Conservation (phyloP, 208 protist species). For the Trypanosoma lewisi region DNA sequence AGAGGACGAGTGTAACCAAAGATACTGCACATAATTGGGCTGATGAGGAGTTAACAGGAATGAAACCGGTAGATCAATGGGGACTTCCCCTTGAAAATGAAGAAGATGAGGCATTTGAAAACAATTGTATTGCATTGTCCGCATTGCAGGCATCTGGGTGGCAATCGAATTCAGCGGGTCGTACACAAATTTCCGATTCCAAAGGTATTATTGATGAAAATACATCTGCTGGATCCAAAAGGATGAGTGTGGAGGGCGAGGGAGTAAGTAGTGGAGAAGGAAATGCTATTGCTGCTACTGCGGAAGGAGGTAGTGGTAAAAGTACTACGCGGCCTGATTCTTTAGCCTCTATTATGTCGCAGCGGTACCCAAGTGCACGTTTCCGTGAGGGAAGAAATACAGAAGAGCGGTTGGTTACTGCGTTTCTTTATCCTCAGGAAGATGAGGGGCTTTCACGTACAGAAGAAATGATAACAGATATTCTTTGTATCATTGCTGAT, state of each 20-base stretch:
- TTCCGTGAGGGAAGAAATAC: neutral
- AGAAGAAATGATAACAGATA: neutral
- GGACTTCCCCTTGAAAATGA: slow-evolving; percentile 30
- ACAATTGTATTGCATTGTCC: slow-evolving; percentile 62
- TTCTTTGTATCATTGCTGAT: slow-evolving; percentile 17
- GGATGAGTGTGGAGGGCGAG: neutral
- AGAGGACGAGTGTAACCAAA: neutral
- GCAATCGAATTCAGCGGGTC: neutral
- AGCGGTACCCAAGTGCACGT: slow-evolving; percentile 9
- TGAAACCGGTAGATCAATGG: slow-evolving; percentile 46
- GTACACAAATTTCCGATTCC: neutral
- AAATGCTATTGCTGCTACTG: neutral
- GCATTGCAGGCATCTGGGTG: slow-evolving; percentile 36
- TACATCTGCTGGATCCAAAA: neutral
- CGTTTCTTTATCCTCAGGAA: neutral
- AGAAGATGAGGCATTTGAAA: slow-evolving; percentile 69
- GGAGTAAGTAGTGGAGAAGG: neutral
- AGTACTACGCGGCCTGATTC: neutral
- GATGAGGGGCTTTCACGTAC: neutral
- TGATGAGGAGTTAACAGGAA: neutral
- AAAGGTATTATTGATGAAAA: neutral
- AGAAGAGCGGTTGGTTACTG: slow-evolving; percentile 11
- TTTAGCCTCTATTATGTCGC: neutral
- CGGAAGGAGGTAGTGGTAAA: neutral
- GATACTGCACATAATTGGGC: neutral